Conservation (phyloP, 1,284 basidiomycete species). For the Sphagnurus paluster region DNA sequence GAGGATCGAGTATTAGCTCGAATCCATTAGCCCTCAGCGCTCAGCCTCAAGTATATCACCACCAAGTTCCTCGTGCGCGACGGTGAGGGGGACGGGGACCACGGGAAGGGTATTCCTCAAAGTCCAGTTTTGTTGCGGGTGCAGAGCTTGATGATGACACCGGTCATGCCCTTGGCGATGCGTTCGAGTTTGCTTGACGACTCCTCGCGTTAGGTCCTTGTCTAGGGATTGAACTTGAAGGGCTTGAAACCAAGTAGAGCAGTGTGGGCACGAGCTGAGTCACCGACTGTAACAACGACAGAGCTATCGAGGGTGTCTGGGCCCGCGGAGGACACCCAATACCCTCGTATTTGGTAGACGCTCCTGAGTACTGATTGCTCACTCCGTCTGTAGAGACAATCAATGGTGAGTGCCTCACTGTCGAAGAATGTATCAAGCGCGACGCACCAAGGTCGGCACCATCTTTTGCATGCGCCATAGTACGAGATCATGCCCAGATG, state of each 20-base stretch:
- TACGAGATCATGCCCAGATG: too few species aligned
- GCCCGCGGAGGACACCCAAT: too few species aligned
- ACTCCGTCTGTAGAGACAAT: too few species aligned
- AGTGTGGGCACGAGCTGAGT: slow-evolving; percentile 81
- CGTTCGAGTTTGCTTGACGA: slow-evolving; percentile 94
- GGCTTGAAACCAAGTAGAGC: slow-evolving; percentile 98
- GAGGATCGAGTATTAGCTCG: slow-evolving; percentile 97
- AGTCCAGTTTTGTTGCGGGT: slow-evolving; percentile 97
- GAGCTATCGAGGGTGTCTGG: slow-evolving; percentile 96
- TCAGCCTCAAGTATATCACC: slow-evolving; percentile 79
- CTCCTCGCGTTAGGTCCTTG: slow-evolving; percentile 96
- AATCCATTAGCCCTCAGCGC: slow-evolving; percentile 97
- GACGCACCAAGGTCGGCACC: too few species aligned
- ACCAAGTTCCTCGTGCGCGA: slow-evolving; percentile 93
- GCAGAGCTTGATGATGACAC: slow-evolving; percentile 95
- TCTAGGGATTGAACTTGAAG: slow-evolving; percentile 99
- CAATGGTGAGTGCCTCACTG: too few species aligned
- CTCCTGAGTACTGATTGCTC: too few species aligned
- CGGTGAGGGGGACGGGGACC: slow-evolving; percentile 97
- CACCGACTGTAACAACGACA: slow-evolving; percentile 81
- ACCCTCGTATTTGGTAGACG: too few species aligned
- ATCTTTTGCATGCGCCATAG: too few species aligned
- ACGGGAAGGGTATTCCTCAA: slow-evolving; percentile 93
- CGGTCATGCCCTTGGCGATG: slow-evolving; percentile 99
- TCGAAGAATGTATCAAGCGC: too few species aligned